phyloP scores from a whole-genome alignment of 768 basidiomycete species.

The Dendrothele bispora region DNA sequence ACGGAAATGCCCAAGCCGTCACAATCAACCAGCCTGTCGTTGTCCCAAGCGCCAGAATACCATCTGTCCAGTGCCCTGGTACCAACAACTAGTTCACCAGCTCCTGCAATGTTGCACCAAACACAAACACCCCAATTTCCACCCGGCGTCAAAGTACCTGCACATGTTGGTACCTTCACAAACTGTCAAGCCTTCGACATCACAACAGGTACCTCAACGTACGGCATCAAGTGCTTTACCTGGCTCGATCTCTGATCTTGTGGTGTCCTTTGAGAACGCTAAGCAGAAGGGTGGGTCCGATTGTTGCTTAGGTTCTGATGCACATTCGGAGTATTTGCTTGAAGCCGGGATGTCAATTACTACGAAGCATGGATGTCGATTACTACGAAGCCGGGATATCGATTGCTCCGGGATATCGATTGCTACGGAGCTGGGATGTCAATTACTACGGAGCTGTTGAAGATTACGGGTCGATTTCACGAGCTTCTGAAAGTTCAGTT shows the following conservation, averaged over 20 bases:
- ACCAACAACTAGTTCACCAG: slow-evolving; percentile 21
- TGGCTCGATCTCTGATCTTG: slow-evolving; percentile 86
- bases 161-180: slow-evolving; percentile 24
- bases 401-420: too few relatives aligned
- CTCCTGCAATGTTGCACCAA: too few relatives aligned
- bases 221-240: slow-evolving; percentile 63
- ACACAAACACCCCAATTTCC: slow-evolving; percentile 54
- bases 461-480: slow-evolving; percentile 22
- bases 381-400: too few relatives aligned
- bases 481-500: slow-evolving; percentile 1
- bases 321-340: slow-evolving; percentile 28
- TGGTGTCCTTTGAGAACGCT: slow-evolving; percentile 91
- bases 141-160: slow-evolving; percentile 63
- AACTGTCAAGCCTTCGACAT: slow-evolving; percentile 49
- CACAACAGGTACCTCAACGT: slow-evolving; percentile 44
- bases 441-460: slow-evolving; percentile 25
- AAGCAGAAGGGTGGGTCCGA: slow-evolving; percentile 99
- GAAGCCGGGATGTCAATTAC: slow-evolving; percentile 44
- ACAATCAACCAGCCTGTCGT: too few relatives aligned
- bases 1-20: slow-evolving; percentile 28
- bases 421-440: too few relatives aligned
- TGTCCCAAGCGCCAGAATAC: too few relatives aligned
- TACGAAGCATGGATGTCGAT: too few relatives aligned
- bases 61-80: too few relatives aligned
- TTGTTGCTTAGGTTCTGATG: slow-evolving; percentile 13